Evolutionary conservation across 2,329 filamentous ascomycete species (phyloP), one percentile per base, ranked within the genome.

Genomic region (Penicillium sp.): DNA sequence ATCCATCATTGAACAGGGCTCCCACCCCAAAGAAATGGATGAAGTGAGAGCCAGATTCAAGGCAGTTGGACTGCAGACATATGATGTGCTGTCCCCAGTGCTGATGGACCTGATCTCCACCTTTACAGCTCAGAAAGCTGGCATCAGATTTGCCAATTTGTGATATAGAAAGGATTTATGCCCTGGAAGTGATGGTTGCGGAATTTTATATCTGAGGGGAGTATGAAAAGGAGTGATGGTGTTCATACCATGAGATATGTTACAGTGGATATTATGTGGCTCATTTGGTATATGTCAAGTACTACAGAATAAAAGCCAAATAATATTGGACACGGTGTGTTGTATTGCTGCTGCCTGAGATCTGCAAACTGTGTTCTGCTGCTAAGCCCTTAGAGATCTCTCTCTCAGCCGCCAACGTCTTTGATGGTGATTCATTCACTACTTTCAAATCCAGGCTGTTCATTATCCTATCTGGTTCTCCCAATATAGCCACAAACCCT

Each of bases 1-100:
- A 35, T 85, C 81, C 53, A 83, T 88, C 56, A 87, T 88, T 56
- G 86, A 88, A 80, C 84, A 88, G 67, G 86, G 86, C 1, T 86
- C 83, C 63, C 71, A 80, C 44, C 82, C 85, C 0, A 68, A 73
- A 16, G 74, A 77, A 35, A 86, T 86, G 64, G 79, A 77, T 46
- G 79, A 76, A 17, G 81, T 88, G 4, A 77, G 86, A 40, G 61
- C 57, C 2, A 80, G 77, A 69, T 78, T 88, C 56, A 79, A 77
- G 73, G 64, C 68, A 1, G 62, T 82, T 17, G 86, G 86, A 0
- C 72, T 89, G 47, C 76, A 85, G 74, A 77, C 81, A 2, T 89
- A 88, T 68, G 86, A 89, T 70, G 78, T 78, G 17, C 74, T 89
- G 43, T 84, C 79, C 5, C 85, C 86, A 17, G 58, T 77, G 3